A percentile compares a stretch with the other conserved stretches of the same genome.
These are phyloP conservation scores for Microglena sp. DNA, from an alignment of 139 green algal species.

Conservation along the genomic window DNA sequence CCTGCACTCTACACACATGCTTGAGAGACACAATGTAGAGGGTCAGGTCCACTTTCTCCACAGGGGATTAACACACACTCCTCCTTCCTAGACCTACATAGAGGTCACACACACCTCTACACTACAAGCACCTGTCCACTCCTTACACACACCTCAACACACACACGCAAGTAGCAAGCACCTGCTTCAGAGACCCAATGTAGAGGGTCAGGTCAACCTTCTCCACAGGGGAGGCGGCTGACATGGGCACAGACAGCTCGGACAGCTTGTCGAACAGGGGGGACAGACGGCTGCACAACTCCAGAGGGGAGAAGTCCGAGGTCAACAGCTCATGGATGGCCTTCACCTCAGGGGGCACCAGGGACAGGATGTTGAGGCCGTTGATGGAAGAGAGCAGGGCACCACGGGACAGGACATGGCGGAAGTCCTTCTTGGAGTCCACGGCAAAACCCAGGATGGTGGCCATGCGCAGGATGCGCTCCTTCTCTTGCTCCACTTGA, in stretches of 20 bases:
- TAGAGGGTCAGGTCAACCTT: conserved; percentile 45
- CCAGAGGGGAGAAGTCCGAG: conserved; percentile 81
- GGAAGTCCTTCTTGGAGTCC: conserved; percentile 30
- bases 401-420: conserved; percentile 48
- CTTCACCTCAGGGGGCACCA: conserved; percentile 62
- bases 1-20: no score
- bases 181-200: conserved; percentile 32
- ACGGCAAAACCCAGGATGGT: conserved; percentile 84
- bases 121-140: no score
- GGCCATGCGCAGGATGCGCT: conserved; percentile 84
- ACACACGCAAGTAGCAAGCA: no score
- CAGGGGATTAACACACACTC: no score
- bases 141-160: no score
- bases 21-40: conserved; percentile 28
- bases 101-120: no score
- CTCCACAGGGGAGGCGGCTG: conserved; percentile 45
- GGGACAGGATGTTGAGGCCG: conserved; percentile 62
- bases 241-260: conserved; percentile 28
- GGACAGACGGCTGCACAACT: conserved; percentile 72
- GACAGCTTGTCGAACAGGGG: conserved; percentile 67
- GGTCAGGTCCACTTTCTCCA: no score
- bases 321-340: conserved; percentile 45
- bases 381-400: conserved; percentile 73
- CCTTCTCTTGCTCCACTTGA: conserved; percentile 64
- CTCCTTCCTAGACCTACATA: no score